phyloP scores from a whole-genome alignment of 2,329 filamentous ascomycete genomes.

The Fusarium coicis region DNA sequence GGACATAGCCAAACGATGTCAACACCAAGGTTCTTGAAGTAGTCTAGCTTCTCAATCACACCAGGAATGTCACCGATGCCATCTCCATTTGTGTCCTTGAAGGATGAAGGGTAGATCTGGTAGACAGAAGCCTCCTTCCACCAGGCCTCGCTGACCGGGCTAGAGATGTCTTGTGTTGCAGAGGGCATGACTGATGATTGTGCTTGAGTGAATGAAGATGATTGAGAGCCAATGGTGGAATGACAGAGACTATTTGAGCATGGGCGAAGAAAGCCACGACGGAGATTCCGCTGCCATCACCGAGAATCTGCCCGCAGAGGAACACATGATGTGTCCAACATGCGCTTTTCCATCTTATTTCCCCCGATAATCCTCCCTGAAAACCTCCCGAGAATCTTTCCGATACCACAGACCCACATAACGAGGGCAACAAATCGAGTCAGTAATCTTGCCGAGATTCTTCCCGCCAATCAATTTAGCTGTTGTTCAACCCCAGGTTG shows the following conservation, averaged over 20 bases:
- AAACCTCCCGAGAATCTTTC: slow-evolving; percentile 15
- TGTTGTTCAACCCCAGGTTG: background rate
- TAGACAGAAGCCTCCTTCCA: slow-evolving; percentile 63
- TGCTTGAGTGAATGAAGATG: background rate
- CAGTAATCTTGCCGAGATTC: background rate
- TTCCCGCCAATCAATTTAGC: background rate
- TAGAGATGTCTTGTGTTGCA: background rate
- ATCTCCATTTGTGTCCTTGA: slow-evolving; percentile 66
- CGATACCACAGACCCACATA: background rate
- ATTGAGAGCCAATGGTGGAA: background rate
- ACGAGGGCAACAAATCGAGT: background rate
- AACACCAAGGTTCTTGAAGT: slow-evolving; percentile 69
- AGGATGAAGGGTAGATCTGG: slow-evolving; percentile 65
- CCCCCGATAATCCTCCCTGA: background rate
- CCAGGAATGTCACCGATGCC: slow-evolving; percentile 71
- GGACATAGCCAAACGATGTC: slow-evolving; percentile 76
- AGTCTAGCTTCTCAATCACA: slow-evolving; percentile 69
- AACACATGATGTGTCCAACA: slow-evolving; percentile 2
- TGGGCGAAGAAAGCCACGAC: background rate
- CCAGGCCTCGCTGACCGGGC: slow-evolving; percentile 49
- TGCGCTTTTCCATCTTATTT: background rate
- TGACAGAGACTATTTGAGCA: background rate
- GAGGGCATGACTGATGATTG: background rate
- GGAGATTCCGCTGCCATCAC: too few species aligned
- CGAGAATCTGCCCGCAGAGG: background rate